Evolutionary conservation across 2,329 filamentous ascomycete genomes (phyloP), one percentile per base, ranked within the genome.

Genomic region (Sporothrix inflata): DNA sequence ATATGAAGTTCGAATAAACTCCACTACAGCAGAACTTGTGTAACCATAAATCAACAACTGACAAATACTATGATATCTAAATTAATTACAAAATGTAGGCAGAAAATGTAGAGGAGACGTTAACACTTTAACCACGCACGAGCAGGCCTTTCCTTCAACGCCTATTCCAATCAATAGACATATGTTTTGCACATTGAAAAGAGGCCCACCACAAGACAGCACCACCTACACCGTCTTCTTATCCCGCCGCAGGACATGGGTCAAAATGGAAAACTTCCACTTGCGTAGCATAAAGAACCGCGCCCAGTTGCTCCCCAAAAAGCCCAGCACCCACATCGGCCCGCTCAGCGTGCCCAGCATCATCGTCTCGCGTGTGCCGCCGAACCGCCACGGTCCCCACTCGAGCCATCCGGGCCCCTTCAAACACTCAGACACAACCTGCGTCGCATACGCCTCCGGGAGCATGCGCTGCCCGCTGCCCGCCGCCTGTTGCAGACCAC

Each of bases 221-320:
- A 21, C 24, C 1, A 16, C 83, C 40, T 82, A 85, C 69, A 83
- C 72, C 81, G 79, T 71, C 68, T 76, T 74, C 45, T 40, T 12
- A n/a, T 63, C 38, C 11, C 30, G 55, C 30, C 8, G 16, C 19
- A 53, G 16, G 0, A 65, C 60, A 1, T 74, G 63, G 1, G 34
- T 40, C 8, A 75, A 40, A 4, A 70, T 30, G 1, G 69, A 61
- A n/a, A 75, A 75, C 38, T 69, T 73, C 71, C 71, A 75, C 70
- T 73, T 71, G 14, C 61, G 55, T 9, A 72, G 11, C 72, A 74
- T 75, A n/a, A 38, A 42, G 12, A 34, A 75, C 5, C 74, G 72
- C 30, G 74, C 72, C 73, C 72, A 75, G 69, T 72, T 74, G 70
- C 12, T 70, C 3, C 74, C 72, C 27, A 76, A 47, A n/a, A 75